phyloP scores from a whole-genome alignment of 2,329 filamentous ascomycete genomes.

The Sporothrix brunneoviolacea region DNA sequence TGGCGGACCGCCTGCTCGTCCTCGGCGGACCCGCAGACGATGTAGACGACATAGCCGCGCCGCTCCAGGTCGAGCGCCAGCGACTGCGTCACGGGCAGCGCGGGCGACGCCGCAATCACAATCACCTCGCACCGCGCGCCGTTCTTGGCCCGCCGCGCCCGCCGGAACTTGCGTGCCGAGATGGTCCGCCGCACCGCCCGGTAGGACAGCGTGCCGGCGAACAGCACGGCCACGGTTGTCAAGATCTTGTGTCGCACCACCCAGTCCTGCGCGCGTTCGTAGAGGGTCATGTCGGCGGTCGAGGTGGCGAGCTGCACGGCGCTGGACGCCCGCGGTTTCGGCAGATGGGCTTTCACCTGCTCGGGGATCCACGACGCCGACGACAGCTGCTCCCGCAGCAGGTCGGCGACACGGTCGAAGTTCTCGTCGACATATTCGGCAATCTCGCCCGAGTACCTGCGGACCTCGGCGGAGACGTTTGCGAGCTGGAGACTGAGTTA shows the following conservation, averaged over 20 bases:
- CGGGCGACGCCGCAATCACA: slow-evolving; percentile 82
- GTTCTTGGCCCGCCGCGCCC: slow-evolving; percentile 71
- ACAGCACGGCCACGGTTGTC: slow-evolving; percentile 63
- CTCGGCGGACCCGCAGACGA: slow-evolving; percentile 78
- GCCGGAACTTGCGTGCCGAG: slow-evolving; percentile 59
- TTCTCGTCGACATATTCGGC: slow-evolving; percentile 76
- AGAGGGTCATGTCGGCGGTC: slow-evolving; percentile 23
- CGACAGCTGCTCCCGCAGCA: slow-evolving; percentile 62
- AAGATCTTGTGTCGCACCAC: slow-evolving; percentile 64
- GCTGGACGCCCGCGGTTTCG: slow-evolving; percentile 35
- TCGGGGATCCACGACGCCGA: slow-evolving; percentile 67
- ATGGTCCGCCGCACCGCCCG: slow-evolving; percentile 44
- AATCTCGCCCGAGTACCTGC: slow-evolving; percentile 62
- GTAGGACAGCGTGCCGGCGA: slow-evolving; percentile 59
- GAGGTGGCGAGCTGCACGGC: slow-evolving; percentile 29
- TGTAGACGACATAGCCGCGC: slow-evolving; percentile 86
- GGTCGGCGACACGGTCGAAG: slow-evolving; percentile 67
- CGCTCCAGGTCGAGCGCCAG: slow-evolving; percentile 82
- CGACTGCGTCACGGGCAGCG: slow-evolving; percentile 75
- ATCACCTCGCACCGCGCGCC: slow-evolving; percentile 81
- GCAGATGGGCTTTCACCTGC: slow-evolving; percentile 54
- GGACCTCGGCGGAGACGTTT: slow-evolving; percentile 55
- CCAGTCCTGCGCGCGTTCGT: slow-evolving; percentile 63
- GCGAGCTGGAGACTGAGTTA: slow-evolving; percentile 36
- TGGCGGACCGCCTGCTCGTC: slow-evolving; percentile 74